phyloP scores from a whole-genome alignment of 2,329 filamentous ascomycete species.

The Epichloe gansuensis region DNA sequence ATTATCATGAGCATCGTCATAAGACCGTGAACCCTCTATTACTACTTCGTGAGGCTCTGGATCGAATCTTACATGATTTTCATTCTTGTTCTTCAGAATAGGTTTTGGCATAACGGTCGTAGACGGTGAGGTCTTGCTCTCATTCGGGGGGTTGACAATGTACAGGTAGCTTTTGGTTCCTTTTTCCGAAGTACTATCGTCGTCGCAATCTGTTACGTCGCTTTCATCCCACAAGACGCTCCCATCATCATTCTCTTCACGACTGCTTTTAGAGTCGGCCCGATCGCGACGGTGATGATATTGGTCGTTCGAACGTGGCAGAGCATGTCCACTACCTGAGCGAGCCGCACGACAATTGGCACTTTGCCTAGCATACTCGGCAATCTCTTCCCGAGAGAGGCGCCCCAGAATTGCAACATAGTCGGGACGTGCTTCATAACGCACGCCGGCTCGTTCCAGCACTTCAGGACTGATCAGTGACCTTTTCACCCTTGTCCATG shows the following conservation, averaged over 20 bases:
- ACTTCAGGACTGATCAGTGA: constrained; percentile 42
- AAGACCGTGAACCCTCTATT: constrained; percentile 15
- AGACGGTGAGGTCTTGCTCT: constrained; percentile 21
- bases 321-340: constrained; percentile 5
- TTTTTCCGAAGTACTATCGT: constrained; percentile 19
- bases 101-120: constrained; percentile 35
- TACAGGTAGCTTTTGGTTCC: constrained; percentile 21
- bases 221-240: constrained; percentile 18
- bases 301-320: constrained; percentile 6
- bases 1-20: constrained; percentile 17
- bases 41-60: constrained; percentile 34
- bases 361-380: constrained; percentile 36
- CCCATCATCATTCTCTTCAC: constrained; percentile 19
- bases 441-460: constrained; percentile 36
- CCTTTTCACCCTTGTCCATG: constrained; percentile 45
- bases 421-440: constrained; percentile 45
- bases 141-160: constrained; percentile 25
- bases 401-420: constrained; percentile 48
- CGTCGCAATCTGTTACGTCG: constrained; percentile 20
- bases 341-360: constrained; percentile 33
- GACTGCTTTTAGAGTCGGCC: constrained; percentile 22
- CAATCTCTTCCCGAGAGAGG: constrained; percentile 38
- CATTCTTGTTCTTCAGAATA: constrained; percentile 49
- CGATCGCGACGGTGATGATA: constrained; percentile 9
- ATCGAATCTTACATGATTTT: constrained; percentile 42